Evolutionary conservation across 352 stramenopile genomes (phyloP).

Genomic region (Globisporangium takayamanum): DNA sequence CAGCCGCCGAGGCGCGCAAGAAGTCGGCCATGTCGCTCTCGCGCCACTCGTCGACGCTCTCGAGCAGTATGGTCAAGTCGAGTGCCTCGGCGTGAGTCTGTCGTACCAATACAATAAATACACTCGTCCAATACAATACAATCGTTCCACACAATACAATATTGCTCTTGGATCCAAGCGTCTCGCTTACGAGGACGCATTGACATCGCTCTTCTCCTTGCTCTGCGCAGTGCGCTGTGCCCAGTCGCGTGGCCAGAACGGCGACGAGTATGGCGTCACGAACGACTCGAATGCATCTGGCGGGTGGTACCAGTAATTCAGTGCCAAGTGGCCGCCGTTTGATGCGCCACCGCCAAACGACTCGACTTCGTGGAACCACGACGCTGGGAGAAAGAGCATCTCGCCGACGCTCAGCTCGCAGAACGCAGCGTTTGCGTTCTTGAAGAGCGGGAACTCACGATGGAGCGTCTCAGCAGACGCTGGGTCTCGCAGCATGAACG

Average conservation of each 20-base stretch:
- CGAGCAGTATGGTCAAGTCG: conserved; percentile 12
- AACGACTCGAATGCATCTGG: conserved; percentile 61
- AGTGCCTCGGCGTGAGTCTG: conserved; percentile 1
- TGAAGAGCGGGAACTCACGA: conserved; percentile 53
- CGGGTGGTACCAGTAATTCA: conserved; percentile 90
- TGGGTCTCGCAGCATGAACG: conserved; percentile 29
- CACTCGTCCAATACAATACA: conserved; percentile 2
- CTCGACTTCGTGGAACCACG: conserved; percentile 97
- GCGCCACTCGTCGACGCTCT: conserved; percentile 28
- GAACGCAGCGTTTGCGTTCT: conserved; percentile 45
- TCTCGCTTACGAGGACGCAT: neutral
- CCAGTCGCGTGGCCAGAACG: conserved; percentile 70
- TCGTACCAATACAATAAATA: conserved; percentile 2
- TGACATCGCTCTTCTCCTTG: neutral
- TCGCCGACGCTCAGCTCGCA: conserved; percentile 88
- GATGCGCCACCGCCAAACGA: conserved; percentile 47
- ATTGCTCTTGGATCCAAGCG: neutral
- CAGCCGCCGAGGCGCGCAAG: conserved; percentile 40
- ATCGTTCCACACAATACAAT: neutral
- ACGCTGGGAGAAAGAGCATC: conserved; percentile 95
- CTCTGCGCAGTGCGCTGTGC: conserved; percentile 27
- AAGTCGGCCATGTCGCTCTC: conserved; percentile 50
- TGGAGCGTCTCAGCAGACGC: conserved; percentile 26
- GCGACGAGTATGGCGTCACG: conserved; percentile 64
- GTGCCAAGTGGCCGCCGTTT: conserved; percentile 62